Base-by-base conservation (phyloP, 2,329 filamentous ascomycete species). In the Chrysoporthe austroafricana region DNA sequence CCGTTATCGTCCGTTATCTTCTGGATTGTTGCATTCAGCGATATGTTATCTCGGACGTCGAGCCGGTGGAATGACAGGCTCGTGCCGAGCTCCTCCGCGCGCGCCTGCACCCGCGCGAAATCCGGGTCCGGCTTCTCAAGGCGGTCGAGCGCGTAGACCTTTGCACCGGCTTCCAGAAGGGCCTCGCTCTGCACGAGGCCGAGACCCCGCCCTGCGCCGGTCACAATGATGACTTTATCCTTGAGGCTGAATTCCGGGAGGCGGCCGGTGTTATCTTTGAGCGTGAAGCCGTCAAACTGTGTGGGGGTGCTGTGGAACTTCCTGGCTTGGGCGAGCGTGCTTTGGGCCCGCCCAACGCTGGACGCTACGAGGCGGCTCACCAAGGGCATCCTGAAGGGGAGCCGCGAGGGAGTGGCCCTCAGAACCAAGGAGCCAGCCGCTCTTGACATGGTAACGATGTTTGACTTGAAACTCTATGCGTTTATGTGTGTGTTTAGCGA, bases 131-230 rank as follows among this genome's bases (percentile, higher is more conserved):
- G 88, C 70, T 85, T 81, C 5, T 84, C 80, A 34, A 91, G 83
- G 44, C 87, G 82, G 76, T 92, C 90, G 64, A 91, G 82, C 46
- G 87, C 87, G 75, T 92, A 90, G 43, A 92, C 65, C 42, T 69
- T 91, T 44, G 92, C 93, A 46, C 93, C 92, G 11, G 92, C 92
- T 77, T 96, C 92, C 50, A 95, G 81, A 59, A 96, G 82, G 7
- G 91, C 93, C 75, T 95, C 91, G 54, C 90, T 87, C 76, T 95
- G 91, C 32, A 91, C 90, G 52, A 96, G 82, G 52, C 93, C 93
- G 11, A 96, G 83, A 2, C 93, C 93, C 69, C 91, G 86, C 8
- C 89, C 93, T 66, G 86, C 92, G 60, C 93, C 92, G 2, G 91
- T 91, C 26, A 96, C 90, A 57, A 94, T 79, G 64, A 94, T 84